Base-by-base conservation (phyloP, 2,329 filamentous ascomycete species). In the Sporothrix dimorphospora region DNA sequence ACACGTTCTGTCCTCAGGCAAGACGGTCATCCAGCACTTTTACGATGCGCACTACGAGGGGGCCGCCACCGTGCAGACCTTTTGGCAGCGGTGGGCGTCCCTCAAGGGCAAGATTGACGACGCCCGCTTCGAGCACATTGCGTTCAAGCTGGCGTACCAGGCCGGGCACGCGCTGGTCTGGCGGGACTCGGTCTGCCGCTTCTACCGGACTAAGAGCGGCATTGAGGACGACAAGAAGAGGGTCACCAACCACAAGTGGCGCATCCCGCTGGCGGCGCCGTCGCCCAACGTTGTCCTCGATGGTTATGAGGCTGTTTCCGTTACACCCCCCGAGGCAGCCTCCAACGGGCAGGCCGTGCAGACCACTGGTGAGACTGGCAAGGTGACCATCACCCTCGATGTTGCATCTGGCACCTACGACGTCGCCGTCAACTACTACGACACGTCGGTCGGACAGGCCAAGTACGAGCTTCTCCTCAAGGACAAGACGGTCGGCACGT, bases 131-230 rank as follows among this genome's bases (percentile, higher is more conserved):
- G 81, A 88, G 5, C 83, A 91, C 63, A 83, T 88, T 45, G 81
- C 88, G 0, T 89, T 86, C 79, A 85, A 88, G 2, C 85, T 91
- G 12, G 81, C 81, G 1, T 93, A 89, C 78, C 91, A 92, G 79
- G 88, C 91, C 0, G 91, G 90, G 0, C 91, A 93, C 79, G 84
- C 89, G 0, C 83, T 93, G 21, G 88, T 92, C 19, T 93, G 91
- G 91, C 85, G 91, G 16, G 91, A 92, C 76, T 84, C 88, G 0
- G 88, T 93, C 80, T 87, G 82, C 76, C 82, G 88, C 71, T 92
- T 90, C 80, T 92, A 91, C 79, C 76, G 83, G 77, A 89, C 88
- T 77, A 79, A 88, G 49, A 90, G 89, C 0, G 82, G 85, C 2
- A 91, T 93, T 57, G 78, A 86, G 0, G 91, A 93, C 75, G 81